phyloP scores from a whole-genome alignment of 306 rosid genomes.

The Lathyrus oleraceus region DNA sequence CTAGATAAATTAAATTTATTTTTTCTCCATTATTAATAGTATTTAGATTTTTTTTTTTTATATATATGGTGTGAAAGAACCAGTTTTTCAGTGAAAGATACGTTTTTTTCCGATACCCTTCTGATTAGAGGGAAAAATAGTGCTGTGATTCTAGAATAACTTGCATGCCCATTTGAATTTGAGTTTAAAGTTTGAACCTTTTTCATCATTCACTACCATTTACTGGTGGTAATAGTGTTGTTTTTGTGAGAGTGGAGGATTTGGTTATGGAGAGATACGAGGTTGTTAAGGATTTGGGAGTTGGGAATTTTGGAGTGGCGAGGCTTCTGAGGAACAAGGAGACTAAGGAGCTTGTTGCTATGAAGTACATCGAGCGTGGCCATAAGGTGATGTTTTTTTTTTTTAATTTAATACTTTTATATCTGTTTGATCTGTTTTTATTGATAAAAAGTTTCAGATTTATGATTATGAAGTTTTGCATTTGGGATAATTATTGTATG shows the following conservation, averaged over 20 bases:
- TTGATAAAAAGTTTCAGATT: constrained; percentile 25
- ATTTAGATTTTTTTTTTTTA: neutral
- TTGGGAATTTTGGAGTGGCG: constrained; percentile 80
- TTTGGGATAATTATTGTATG: neutral
- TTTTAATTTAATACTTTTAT: neutral
- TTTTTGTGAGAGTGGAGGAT: constrained; percentile 12
- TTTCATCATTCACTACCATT: neutral
- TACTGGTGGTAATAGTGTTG: neutral
- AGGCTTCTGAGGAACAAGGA: constrained; percentile 72
- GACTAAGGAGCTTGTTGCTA: constrained; percentile 77
- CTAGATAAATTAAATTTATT: neutral
- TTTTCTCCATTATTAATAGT: neutral
- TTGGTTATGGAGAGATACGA: constrained; percentile 63
- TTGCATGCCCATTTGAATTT: constrained; percentile 38
- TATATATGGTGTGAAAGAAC: constrained; percentile 6
- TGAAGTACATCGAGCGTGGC: constrained; percentile 83
- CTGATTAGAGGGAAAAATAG: constrained; percentile 24
- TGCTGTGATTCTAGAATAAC: constrained; percentile 23
- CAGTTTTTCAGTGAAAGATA: constrained; percentile 32
- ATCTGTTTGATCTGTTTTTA: neutral
- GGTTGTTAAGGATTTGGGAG: constrained; percentile 68
- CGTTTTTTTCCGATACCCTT: constrained; percentile 27
- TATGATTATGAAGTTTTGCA: constrained; percentile 24
- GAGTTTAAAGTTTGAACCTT: neutral
- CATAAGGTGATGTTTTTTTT: constrained; percentile 44